Evolutionary conservation across 2,329 filamentous ascomycete species (phyloP).

Genomic region (Sporothrix brasiliensis): DNA sequence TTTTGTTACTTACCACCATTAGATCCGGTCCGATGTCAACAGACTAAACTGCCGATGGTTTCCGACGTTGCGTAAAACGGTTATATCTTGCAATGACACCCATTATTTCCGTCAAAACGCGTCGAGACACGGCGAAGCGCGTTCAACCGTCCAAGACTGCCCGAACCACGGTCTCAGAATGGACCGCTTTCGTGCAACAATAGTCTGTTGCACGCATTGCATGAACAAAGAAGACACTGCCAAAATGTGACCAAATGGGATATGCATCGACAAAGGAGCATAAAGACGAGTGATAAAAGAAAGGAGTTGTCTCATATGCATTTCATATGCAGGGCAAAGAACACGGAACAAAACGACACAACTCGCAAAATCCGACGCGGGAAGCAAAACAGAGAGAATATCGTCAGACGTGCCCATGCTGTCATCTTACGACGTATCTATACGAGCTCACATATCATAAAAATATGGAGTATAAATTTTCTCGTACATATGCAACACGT

Average conservation of each 20-base stretch:
- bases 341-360: background rate
- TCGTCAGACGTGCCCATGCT: background rate
- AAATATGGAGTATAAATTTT: background rate
- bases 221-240: background rate
- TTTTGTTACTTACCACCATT: background rate
- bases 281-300: background rate
- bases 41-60: background rate
- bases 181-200: conserved; percentile 1
- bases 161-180: background rate
- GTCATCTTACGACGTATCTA: background rate
- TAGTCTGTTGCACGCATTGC: background rate
- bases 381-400: background rate
- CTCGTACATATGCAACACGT: background rate
- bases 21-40: background rate
- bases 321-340: conserved; percentile 9
- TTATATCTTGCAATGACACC: background rate
- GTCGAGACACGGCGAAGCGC: background rate
- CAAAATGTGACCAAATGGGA: background rate
- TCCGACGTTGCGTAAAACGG: background rate
- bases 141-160: background rate
- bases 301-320: conserved; percentile 20
- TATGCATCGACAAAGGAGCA: background rate
- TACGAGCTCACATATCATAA: background rate
- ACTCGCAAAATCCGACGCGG: background rate
- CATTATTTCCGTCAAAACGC: background rate